phyloP scores from a whole-genome alignment of 83 land plant species.

The Thuja plicata region DNA sequence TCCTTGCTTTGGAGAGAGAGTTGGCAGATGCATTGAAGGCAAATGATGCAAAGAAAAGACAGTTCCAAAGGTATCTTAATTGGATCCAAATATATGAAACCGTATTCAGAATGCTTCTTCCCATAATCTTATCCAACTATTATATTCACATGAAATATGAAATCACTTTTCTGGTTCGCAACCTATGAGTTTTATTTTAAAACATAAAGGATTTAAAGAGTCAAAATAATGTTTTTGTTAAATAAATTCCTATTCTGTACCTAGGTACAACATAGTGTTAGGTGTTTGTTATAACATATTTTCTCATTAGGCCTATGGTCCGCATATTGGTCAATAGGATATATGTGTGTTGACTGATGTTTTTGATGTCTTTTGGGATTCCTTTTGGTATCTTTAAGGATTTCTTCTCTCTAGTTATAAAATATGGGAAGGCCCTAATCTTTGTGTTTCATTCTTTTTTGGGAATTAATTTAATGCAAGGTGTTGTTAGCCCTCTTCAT shows the following conservation, averaged over 20 bases:
- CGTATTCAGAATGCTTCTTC: not conserved
- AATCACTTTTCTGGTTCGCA: not conserved
- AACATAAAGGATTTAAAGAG: not conserved
- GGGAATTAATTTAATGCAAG: no score
- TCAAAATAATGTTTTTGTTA: not conserved
- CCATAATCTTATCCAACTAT: not conserved
- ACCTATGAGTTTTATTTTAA: not conserved
- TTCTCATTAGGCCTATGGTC: no score
- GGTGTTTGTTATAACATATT: no score
- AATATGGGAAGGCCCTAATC: no score
- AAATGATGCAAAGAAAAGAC: slow-evolving; percentile 33
- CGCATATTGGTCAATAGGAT: no score
- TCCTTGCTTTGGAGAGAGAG: slow-evolving; percentile 70
- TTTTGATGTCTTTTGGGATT: no score
- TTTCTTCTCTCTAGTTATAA: no score
- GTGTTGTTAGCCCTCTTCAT: no score
- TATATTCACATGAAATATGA: not conserved
- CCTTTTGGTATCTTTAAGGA: no score
- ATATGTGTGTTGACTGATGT: no score
- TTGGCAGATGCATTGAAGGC: slow-evolving; percentile 59
- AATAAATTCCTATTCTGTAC: not conserved
- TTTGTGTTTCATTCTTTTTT: no score
- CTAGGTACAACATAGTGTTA: no score
- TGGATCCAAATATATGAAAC: not conserved
- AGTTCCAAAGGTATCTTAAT: slow-evolving; percentile 48